Conservation (phyloP, 2,329 filamentous ascomycete species). For the Hypoxylon sp. region DNA sequence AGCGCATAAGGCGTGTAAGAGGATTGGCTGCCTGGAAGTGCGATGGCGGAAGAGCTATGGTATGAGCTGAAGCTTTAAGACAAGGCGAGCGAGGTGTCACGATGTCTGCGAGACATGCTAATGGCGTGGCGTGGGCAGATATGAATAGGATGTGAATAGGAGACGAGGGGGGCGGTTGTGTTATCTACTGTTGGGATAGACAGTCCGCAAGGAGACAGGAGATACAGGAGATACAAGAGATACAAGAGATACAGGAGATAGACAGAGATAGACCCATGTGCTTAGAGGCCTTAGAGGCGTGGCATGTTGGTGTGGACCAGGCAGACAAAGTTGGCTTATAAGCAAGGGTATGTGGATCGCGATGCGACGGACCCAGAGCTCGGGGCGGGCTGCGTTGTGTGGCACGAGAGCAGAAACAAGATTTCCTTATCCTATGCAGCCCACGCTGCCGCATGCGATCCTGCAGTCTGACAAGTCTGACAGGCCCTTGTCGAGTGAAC, state of each 20-base stretch:
- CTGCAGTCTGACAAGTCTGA: neutral
- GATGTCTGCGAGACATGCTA: slow-evolving; percentile 8
- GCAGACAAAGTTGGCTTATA: neutral
- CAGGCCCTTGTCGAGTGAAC: neutral
- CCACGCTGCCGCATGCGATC: slow-evolving; percentile 18
- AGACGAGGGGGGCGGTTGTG: neutral
- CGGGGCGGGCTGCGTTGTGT: slow-evolving; percentile 25
- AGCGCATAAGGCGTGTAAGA: slow-evolving; percentile 18
- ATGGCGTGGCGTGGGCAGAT: slow-evolving; percentile 21
- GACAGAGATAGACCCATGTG: no score
- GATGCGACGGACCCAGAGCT: slow-evolving; percentile 21
- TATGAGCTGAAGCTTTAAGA: slow-evolving; percentile 17
- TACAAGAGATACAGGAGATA: no score
- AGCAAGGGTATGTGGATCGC: slow-evolving; percentile 22
- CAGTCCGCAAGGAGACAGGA: no score
- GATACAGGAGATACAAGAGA: no score
- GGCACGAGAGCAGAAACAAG: slow-evolving; percentile 24
- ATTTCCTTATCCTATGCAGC: slow-evolving; percentile 13
- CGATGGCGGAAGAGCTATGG: slow-evolving; percentile 4
- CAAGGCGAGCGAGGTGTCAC: neutral
- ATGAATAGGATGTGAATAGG: slow-evolving; percentile 4
- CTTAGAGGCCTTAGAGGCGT: neutral
- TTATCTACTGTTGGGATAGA: slow-evolving; percentile 5
- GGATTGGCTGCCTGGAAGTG: neutral
- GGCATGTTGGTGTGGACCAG: slow-evolving; percentile 17